Evolutionary conservation across 1,284 basidiomycete species (phyloP).

Genomic region (Taiwanofungus camphoratus): DNA sequence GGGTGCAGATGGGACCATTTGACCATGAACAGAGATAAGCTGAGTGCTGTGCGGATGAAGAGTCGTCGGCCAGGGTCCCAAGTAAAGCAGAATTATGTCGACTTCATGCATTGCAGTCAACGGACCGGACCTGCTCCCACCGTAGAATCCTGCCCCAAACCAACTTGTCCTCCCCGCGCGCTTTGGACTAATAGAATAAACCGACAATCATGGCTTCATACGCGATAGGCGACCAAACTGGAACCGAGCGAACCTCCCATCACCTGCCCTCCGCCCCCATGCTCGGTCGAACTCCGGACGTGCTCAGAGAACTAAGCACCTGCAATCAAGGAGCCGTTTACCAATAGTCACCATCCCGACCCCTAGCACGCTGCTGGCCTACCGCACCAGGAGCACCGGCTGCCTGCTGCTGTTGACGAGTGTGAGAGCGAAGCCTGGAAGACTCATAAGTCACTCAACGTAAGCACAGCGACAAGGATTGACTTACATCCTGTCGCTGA

Average conservation of each 20-base stretch:
- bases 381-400: constrained; percentile 47
- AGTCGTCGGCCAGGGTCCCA: constrained; percentile 4
- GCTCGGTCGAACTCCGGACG: constrained; percentile 58
- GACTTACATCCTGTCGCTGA: constrained; percentile 74
- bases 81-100: constrained; percentile 9
- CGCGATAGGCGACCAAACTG: constrained; percentile 34
- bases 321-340: constrained; percentile 38
- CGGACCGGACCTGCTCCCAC: constrained; percentile 20
- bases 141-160: constrained; percentile 14
- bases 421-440: constrained; percentile 75
- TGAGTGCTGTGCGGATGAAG: constrained; percentile 7
- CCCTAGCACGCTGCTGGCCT: constrained; percentile 55
- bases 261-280: constrained; percentile 57
- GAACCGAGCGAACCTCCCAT: constrained; percentile 42
- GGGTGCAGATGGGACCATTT: constrained; percentile 13
- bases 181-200: constrained; percentile 25
- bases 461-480: constrained; percentile 21
- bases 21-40: constrained; percentile 12
- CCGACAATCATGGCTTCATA: constrained; percentile 25
- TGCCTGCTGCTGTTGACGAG: constrained; percentile 67
- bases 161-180: constrained; percentile 16
- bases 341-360: constrained; percentile 69
- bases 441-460: constrained; percentile 15
- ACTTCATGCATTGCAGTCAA: constrained; percentile 5
- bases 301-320: constrained; percentile 27